Base-by-base conservation (phyloP, 1,284 basidiomycete species). In the Agaricales sp. region DNA sequence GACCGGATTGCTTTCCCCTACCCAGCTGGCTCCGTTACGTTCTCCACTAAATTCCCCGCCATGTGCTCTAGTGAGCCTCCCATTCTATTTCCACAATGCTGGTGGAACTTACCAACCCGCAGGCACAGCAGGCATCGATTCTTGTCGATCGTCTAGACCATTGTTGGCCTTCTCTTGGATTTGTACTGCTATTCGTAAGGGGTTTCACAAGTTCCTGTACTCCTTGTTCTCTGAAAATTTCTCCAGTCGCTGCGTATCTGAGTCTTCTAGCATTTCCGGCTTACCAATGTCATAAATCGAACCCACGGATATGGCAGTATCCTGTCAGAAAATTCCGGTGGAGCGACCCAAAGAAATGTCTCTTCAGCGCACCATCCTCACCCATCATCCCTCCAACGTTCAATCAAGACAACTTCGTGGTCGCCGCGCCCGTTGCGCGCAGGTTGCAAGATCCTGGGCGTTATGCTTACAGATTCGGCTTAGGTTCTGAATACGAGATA, bases 131-230 rank as follows among this genome's bases (percentile, higher is more conserved):
- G 38, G 57, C 26, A 51, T 56, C 46, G 62, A 61, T 52, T 60
- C 64, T 12, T 88, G 86, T 59, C 60, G 63, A 6, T 84, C 85
- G n/a, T 67, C 70, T 18, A 68, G 62, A 48, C 67, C 82, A 21
- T 64, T 87, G 26, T 61, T 79, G 53, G 80, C 71, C 3, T 84
- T 86, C 57, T 68, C 77, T 39, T 88, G 85, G 86, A 65, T 75
- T 26, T 73, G 67, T 56, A 68, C 76, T 26, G 59, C 70, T 30
- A 66, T 71, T 41, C 59, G 84, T 88, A 55, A 58, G 39, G 25
- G 22, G 23, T 54, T 18, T 39, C 44, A 14, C 35, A 25, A 43
- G 20, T 45, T 54, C 22, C n/a, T 22, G 3, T 4, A 4, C 48
- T 26, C 48, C 26, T n/a, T 30, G 14, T 16, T 45, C 11, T 41